Percentiles rank a stretch among this genome's conserved stretches.
Conservation (phyloP, 176 grass and related monocot species). For the Chrysopogon serrulatus region DNA sequence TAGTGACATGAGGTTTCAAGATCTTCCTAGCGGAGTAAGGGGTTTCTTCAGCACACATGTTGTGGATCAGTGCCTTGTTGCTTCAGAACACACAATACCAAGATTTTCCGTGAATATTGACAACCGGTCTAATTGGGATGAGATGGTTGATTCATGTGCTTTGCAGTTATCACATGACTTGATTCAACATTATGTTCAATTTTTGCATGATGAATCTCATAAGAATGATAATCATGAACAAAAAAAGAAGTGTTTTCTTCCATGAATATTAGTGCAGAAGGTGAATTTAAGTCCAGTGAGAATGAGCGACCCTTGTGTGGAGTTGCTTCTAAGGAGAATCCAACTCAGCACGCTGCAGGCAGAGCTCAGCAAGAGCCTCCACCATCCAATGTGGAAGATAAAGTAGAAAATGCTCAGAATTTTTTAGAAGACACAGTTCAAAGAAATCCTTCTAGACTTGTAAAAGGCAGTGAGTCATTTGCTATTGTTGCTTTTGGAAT, state of each 20-base stretch:
- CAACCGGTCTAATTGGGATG: slow-evolving; percentile 53
- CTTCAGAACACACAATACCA: slow-evolving; percentile 59
- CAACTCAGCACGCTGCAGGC: slow-evolving; percentile 19
- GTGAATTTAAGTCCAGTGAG: slow-evolving; percentile 12
- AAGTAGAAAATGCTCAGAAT: slow-evolving; percentile 22
- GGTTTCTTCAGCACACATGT: slow-evolving; percentile 71
- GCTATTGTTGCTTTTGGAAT: slow-evolving; percentile 81
- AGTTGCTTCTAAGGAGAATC: slow-evolving; percentile 31
- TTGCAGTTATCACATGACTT: slow-evolving; percentile 66
- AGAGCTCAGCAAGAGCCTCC: slow-evolving; percentile 22
- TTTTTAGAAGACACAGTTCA: slow-evolving; percentile 21
- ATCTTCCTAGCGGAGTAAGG: slow-evolving; percentile 79
- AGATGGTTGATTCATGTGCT: slow-evolving; percentile 68
- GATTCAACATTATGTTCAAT: slow-evolving; percentile 70
- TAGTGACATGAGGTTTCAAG: slow-evolving; percentile 70
- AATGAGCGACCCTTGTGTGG: slow-evolving; percentile 19
- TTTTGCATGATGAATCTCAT: slow-evolving; percentile 64
- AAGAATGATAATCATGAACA: slow-evolving; percentile 29
- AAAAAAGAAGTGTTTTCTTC: slow-evolving; percentile 30
- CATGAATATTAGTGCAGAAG: slow-evolving; percentile 36
- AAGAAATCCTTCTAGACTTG: slow-evolving; percentile 36
- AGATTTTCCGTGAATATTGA: slow-evolving; percentile 79
- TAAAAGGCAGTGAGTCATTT: slow-evolving; percentile 44
- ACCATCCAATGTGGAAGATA: slow-evolving; percentile 29
- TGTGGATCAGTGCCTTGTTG: slow-evolving; percentile 45